phyloP scores from a whole-genome alignment of 2,329 filamentous ascomycete genomes.

The Lasiodiplodia theobromae region DNA sequence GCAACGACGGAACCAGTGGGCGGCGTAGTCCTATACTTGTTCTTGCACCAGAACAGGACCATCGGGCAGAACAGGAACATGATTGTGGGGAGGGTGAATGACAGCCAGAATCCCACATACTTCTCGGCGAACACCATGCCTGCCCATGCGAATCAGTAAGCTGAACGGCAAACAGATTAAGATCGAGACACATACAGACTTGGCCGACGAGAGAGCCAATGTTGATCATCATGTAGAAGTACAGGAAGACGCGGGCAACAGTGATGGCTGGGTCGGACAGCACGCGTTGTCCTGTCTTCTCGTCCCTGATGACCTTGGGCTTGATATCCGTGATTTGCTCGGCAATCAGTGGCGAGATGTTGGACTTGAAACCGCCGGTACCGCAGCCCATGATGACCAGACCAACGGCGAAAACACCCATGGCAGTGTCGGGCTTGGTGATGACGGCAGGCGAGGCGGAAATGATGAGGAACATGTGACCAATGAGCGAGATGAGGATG shows the following conservation, averaged over 20 bases:
- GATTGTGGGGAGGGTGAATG: conserved; percentile 71
- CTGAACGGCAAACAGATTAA: neutral
- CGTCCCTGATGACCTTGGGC: conserved; percentile 62
- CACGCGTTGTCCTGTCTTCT: conserved; percentile 67
- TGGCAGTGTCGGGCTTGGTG: conserved; percentile 48
- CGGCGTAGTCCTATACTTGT: conserved; percentile 67
- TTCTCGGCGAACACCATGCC: conserved; percentile 77
- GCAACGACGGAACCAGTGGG: conserved; percentile 76
- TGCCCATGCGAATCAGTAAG: conserved; percentile 44
- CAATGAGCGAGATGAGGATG: conserved; percentile 57
- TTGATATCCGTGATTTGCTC: conserved; percentile 71
- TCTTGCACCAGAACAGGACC: conserved; percentile 66
- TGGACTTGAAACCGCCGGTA: conserved; percentile 56
- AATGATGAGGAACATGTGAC: conserved; percentile 62
- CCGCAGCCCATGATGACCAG: conserved; percentile 57
- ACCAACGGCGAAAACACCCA: conserved; percentile 61
- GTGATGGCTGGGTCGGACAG: conserved; percentile 75
- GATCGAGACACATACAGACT: conserved; percentile 27
- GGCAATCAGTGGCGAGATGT: conserved; percentile 69
- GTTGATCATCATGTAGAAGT: conserved; percentile 77
- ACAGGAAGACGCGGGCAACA: conserved; percentile 71
- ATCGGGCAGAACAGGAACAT: conserved; percentile 69
- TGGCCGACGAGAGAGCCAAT: conserved; percentile 68
- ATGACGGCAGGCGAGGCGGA: conserved; percentile 60
- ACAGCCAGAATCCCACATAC: conserved; percentile 77